Evolutionary conservation across 371 early-diverging fungal species (phyloP), one percentile per base, ranked within the genome.

Genomic region (Circinella minor): DNA sequence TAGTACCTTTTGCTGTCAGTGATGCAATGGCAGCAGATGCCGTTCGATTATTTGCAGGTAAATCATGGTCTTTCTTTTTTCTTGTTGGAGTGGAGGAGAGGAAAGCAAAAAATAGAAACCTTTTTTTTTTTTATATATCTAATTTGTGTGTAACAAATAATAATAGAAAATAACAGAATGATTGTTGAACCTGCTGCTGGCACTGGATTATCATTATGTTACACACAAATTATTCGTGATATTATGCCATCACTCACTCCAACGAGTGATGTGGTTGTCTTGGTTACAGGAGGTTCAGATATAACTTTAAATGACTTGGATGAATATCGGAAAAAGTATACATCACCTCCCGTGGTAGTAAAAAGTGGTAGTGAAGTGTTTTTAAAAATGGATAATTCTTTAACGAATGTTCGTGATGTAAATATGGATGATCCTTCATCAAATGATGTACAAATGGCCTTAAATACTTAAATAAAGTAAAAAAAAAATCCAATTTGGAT

Each of bases 201-300:
- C 27, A 86, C 89, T 37, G 81, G 79, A 0, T 75, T 90, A 36
- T 82, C 85, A 10, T 71, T 84, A 4, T 85, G 79, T 48, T 89
- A 86, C 69, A 85, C 88, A 18, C 81, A 85, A 18, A 73, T 88
- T 14, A 80, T 89, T 43, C 77, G 84, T 17, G 83, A 88, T 60
- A 84, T 88, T 18, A 66, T 88, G 61, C 88, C 89, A 0, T 75
- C 85, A 27, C 71, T 89, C 20, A 74, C 76, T 7, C 72, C 79
- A 15, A 71, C 80, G 4, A 84, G 84, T 7, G 84, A 88, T 61
- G 79, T 89, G 6, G 84, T 89, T 9, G 77, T 89, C 4, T 73
- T 89, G 49, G 85, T 88, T 38, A 87, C 88, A 27, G 89, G 89
- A 20, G 89, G 89, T 17, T 88, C 88, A 6, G 87, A 89, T 63